Base-by-base conservation (phyloP, 2,329 filamentous ascomycete species). In the Basipetospora chlamydospora region DNA sequence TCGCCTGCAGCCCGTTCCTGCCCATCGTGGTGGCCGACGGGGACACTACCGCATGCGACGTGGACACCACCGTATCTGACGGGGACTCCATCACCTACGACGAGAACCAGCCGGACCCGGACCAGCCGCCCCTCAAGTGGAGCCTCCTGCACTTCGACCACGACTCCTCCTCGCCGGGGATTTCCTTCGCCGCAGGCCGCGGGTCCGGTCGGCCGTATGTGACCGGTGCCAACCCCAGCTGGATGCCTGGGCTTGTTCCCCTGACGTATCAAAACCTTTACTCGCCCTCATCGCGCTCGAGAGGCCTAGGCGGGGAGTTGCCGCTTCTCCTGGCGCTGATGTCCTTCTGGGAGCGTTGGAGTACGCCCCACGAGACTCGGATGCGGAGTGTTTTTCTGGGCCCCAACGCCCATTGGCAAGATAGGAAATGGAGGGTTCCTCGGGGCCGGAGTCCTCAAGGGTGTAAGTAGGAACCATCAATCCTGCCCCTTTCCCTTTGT, bases 251-350 rank as follows among this genome's bases (percentile, higher is more conserved):
- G 7, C 41, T 63, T 10, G 44, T 63, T 2, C 59, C 59, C 1
- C 6, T 11, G 11, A 46, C 46, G 1, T 61, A 58, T 39, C 34
- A 26, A 13, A 47, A 48, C 46, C 6, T 26, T 1, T 3, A 7
- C 3, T 1, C 28, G 3, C 11, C 25, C 5, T 7, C 39, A 1
- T 44, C 34, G 3, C 30, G 5, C 0, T 61, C 59, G 0, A 13
- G 5, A 0, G 58, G 59, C 0, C 50, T 63, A 1, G 49, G 52
- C 1, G 60, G 60, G 12, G 50, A 58, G n/a, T 36, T 63, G 10
- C 44, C 51, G 3, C 51, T 61, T 6, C 44, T 63, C 9, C 43
- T 63, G 3, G 60, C 52, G 1, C 42, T 63, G n/a, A 60, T 63
- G 55, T 57, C 56, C 1, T 52, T 61, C 26, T 42, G 39, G 40